Conservation (phyloP, 345 rosid genomes). For the Boechera divaricarpa region DNA sequence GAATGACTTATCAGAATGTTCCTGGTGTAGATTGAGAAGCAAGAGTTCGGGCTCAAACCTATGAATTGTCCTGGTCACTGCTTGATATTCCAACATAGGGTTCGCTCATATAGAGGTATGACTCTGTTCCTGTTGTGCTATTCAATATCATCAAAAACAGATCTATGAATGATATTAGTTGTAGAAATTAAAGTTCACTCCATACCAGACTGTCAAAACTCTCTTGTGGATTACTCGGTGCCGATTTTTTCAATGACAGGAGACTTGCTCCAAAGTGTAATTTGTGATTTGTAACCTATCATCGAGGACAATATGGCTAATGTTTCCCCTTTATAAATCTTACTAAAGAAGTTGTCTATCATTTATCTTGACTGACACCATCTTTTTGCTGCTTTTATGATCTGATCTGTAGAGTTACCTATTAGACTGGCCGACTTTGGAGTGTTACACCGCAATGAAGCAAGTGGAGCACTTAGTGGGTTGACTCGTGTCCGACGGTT, state of each 20-base stretch:
- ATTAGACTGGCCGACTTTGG: slow-evolving; percentile 96
- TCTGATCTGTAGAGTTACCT: slow-evolving; percentile 77
- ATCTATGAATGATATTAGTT: slow-evolving; percentile 5
- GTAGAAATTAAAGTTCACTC: slow-evolving; percentile 9
- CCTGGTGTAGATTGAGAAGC: slow-evolving; percentile 76
- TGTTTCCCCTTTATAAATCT: slow-evolving; percentile 21
- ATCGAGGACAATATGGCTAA: slow-evolving; percentile 5
- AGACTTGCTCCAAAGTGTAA: not conserved
- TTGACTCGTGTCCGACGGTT: slow-evolving; percentile 96
- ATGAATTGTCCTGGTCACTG: slow-evolving; percentile 99
- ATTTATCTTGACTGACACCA: slow-evolving; percentile 23
- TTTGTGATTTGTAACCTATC: slow-evolving; percentile 9
- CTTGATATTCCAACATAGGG: slow-evolving; percentile 89
- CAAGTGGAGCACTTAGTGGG: slow-evolving; percentile 97
- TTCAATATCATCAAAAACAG: slow-evolving; percentile 16
- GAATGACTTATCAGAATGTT: slow-evolving; percentile 23
- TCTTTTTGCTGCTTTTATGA: slow-evolving; percentile 20
- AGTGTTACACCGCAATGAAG: slow-evolving; percentile 94
- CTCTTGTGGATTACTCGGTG: not conserved
- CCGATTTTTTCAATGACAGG: not conserved
- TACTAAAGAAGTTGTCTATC: slow-evolving; percentile 8
- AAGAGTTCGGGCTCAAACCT: slow-evolving; percentile 96
- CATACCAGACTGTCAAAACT: slow-evolving; percentile 19
- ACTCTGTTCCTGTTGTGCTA: slow-evolving; percentile 12
- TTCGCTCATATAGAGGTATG: slow-evolving; percentile 86